Evolutionary conservation across 352 stramenopile genomes (phyloP).

Genomic region (Thalassiosira exigua): DNA sequence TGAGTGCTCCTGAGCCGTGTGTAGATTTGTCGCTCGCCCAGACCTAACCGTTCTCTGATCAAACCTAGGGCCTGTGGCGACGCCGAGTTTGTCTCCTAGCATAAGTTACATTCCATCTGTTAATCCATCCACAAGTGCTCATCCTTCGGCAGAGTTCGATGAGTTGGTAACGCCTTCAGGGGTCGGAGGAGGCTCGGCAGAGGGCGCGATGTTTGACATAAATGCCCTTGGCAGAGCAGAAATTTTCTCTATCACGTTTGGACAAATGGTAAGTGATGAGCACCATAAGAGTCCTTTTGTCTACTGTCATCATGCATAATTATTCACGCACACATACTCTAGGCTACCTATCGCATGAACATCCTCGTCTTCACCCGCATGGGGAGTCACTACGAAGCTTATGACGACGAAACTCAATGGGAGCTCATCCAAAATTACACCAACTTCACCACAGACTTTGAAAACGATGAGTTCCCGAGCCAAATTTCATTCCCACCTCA

Average conservation of each 20-base stretch:
- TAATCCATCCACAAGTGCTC: background rate
- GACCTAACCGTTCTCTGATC: too few species aligned
- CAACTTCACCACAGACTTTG: conserved; percentile 26
- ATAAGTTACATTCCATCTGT: background rate
- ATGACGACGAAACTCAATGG: conserved; percentile 46
- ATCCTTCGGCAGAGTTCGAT: conserved; percentile 3
- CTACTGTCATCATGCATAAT: background rate
- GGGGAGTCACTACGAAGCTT: conserved; percentile 36
- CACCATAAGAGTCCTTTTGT: conserved; percentile 1
- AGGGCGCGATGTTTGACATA: conserved; percentile 50
- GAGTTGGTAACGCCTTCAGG: conserved; percentile 2
- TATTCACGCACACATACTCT: background rate
- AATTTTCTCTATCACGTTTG: conserved; percentile 32
- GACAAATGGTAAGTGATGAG: conserved; percentile 33
- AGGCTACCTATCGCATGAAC: conserved; percentile 38
- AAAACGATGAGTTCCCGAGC: background rate
- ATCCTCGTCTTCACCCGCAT: conserved; percentile 30
- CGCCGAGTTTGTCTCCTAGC: background rate
- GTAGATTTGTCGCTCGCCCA: too few species aligned
- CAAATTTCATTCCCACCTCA: conserved; percentile 37
- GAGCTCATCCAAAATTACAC: conserved; percentile 28
- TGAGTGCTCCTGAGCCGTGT: too few species aligned
- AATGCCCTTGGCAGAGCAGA: conserved; percentile 12
- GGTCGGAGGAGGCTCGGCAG: conserved; percentile 19
- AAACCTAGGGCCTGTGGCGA: conserved; percentile 1